A percentile compares a stretch with the other conserved stretches of the same genome.
Evolutionary conservation across 805 yeast species (phyloP).

Genomic region (Zygoascus flipseniorum): DNA sequence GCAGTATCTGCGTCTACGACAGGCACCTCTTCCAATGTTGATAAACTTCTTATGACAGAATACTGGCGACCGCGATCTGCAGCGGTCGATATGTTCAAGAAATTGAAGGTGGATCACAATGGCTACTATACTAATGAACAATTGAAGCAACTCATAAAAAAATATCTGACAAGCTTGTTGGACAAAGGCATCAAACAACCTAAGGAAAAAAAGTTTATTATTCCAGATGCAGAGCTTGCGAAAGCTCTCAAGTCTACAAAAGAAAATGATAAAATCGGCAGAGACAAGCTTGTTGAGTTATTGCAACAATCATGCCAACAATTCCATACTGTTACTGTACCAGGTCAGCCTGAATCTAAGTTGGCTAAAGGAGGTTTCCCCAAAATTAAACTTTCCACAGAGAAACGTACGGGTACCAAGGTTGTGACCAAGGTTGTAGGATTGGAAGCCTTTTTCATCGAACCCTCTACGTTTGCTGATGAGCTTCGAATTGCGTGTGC

Average conservation of each 20-base stretch:
- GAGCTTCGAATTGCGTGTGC: constrained; percentile 74
- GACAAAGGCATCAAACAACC: constrained; percentile 42
- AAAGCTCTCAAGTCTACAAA: constrained; percentile 31
- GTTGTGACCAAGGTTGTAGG: constrained; percentile 64
- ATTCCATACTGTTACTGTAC: constrained; percentile 40
- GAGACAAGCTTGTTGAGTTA: constrained; percentile 32
- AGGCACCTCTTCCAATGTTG: background rate
- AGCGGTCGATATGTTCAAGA: constrained; percentile 17
- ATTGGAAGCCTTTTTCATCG: constrained; percentile 58
- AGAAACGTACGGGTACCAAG: constrained; percentile 74
- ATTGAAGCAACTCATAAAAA: constrained; percentile 42
- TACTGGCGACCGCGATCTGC: constrained; percentile 24
- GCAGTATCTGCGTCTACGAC: constrained; percentile 1
- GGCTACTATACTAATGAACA: constrained; percentile 45
- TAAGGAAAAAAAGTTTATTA: constrained; percentile 37
- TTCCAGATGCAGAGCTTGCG: constrained; percentile 42
- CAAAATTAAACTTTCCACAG: constrained; percentile 55
- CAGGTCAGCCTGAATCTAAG: constrained; percentile 34
- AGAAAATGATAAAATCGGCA: constrained; percentile 18
- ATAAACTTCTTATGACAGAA: constrained; percentile 17
- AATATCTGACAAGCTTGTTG: constrained; percentile 40
- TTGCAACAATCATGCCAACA: constrained; percentile 36
- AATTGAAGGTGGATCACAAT: constrained; percentile 8
- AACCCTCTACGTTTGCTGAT: constrained; percentile 55
- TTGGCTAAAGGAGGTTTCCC: constrained; percentile 64